phyloP scores from a whole-genome alignment of 106 monocot genomes.

The Allium fistulosum region DNA sequence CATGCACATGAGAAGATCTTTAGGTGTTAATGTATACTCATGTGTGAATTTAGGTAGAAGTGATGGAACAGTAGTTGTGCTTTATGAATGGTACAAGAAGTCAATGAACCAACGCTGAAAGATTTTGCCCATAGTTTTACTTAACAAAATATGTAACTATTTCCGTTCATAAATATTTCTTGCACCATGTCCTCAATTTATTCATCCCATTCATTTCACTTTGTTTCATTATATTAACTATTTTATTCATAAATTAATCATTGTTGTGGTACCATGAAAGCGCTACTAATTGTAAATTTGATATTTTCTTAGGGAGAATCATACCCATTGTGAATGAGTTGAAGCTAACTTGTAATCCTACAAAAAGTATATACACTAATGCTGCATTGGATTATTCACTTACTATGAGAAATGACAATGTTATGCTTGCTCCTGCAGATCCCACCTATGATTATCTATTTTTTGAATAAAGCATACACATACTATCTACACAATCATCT shows the following conservation, averaged over 20 bases:
- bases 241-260: background rate
- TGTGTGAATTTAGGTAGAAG: no score
- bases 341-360: background rate
- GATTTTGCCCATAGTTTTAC: conserved; percentile 14
- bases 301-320: no score
- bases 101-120: conserved; percentile 51
- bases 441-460: conserved; percentile 4
- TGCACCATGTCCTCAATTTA: no score
- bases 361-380: conserved; percentile 3
- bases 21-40: no score
- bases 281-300: background rate
- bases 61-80: conserved; percentile 41
- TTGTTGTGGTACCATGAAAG: background rate
- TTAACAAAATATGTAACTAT: background rate
- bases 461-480: background rate
- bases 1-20: no score
- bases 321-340: background rate
- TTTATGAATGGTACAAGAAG: conserved; percentile 44
- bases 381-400: background rate
- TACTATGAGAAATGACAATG: conserved; percentile 5
- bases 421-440: conserved; percentile 2
- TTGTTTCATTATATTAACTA: background rate
- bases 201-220: background rate
- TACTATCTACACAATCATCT: background rate
- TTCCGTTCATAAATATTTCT: background rate